Base-by-base conservation (phyloP, 2,329 filamentous ascomycete species). In the Fusarium graminum region DNA sequence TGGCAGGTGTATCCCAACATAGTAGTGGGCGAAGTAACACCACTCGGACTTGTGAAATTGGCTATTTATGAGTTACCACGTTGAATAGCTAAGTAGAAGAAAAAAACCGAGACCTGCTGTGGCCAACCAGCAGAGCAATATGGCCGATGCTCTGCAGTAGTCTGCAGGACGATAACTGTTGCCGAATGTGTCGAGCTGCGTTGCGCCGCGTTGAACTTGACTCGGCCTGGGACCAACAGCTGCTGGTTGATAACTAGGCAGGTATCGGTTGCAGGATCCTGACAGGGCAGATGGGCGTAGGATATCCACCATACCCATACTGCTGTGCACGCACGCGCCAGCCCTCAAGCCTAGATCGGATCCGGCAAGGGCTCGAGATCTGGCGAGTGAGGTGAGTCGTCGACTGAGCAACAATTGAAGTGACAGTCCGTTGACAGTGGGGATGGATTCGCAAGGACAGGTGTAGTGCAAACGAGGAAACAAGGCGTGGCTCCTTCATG, bases 171-270 rank as follows among this genome's bases (percentile, higher is more conserved):
- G 52, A 64, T 59, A 60, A 66, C 47, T 63, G 69, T 67, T 72
- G 61, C 73, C 73, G 42, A 57, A 74, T 74, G 44, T 55, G 73
- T 74, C 72, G 73, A 75, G 65, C 59, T 74, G 73, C 73, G 69
- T 74, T 65, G 67, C 66, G 70, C 68, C 63, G 66, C 71, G 66
- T 49, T 65, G 59, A 63, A 64, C 62, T 60, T 70, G 65, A 65
- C 56, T 62, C 67, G 62, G 55, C 58, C 60, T 58, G 60, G 59
- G 62, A 70, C 69, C 71, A 73, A 71, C 71, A 65, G 61, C 38
- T 72, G 65, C 63, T 70, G 61, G 60, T 56, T 65, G 64, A 72
- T 72, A 72, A 58, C 59, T 63, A 56, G 59, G 36, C 58, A 56
- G 59, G 36, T 43, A 36, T 58, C 67, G 70, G 70, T 70, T 63